Base-by-base conservation (phyloP, 805 yeast species). In the Teunomyces cretensis region DNA sequence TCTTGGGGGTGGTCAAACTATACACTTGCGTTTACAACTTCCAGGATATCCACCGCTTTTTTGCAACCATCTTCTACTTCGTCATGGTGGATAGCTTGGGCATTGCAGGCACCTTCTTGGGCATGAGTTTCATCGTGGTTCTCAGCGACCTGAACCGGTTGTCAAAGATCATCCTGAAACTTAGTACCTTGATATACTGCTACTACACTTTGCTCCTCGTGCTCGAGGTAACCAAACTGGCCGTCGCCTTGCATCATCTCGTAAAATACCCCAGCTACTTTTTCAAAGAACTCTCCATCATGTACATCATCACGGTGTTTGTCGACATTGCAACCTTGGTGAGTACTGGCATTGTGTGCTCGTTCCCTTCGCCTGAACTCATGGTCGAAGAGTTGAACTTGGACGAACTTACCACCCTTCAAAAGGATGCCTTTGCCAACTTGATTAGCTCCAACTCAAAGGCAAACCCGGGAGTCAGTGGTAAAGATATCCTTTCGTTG, bases 141-240 rank as follows among this genome's bases (percentile, higher is more conserved):
- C 13, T 35, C 16, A 35, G 38, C n/a, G 38, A 35, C 38, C 38
- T 35, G 38, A 35, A 35, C 22, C 38, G 38, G 9, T 12, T 35
- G 13, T 35, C 38, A 7, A 35, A 35, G 14, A 35, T 35, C 38
- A 35, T 35, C 9, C 38, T 35, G 38, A 35, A 19, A n/a, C 27
- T 35, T 5, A 35, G 22, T 14, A 22, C 22, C 9, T 35, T 35
- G 38, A 35, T 35, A 8, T 35, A 35, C 22, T 35, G 38, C 28
- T 35, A 24, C 38, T 35, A 35, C 16, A n/a, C 38, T 4, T 22
- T 35, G 12, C 38, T 35, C 12, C 38, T 35, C 19, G 28, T 22
- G 2, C 28, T 35, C 9, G 38, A 35, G 28, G 12, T 35, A 2
- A 13, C 22, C 4, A 35, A 35, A 16, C 38, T 35, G 38, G 38